Base-by-base conservation (phyloP, 2,329 filamentous ascomycete species). In the Colletotrichum sp. region DNA sequence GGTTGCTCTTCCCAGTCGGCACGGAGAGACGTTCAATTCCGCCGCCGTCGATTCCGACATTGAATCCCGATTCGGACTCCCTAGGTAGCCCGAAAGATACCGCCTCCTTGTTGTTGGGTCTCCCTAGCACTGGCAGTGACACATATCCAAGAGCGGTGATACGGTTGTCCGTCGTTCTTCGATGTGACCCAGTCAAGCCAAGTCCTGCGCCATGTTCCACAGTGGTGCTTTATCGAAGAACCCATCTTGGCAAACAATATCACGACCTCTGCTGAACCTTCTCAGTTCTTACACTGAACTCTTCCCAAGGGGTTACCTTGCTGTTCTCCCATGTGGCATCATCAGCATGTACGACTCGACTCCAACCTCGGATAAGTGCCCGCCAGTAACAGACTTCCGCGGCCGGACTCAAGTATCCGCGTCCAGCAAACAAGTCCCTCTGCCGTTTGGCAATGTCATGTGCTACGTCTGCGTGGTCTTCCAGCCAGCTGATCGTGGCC, bases 361-460 rank as follows among this genome's bases (percentile, higher is more conserved):
- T 83, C 88, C 88, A 90, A 0, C 86, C 87, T 69, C 83, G 82
- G 27, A 90, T 78, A 74, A 88, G 69, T 1, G 83, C 85, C 54
- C 88, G 82, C 88, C 88, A 90, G 80, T 90, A 90, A 76, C 88
- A 90, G 71, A 78, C 81, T 79, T 89, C 88, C 1, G 87, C 87
- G n/a, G 87, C 87, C 16, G 84, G 83, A 72, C 85, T 87, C 59
- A 88, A 80, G 76, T 88, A 87, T 1, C 87, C 87, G 0, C 80
- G 82, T 15, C 80, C 83, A 2, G 82, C 81, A 77, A 86, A 87
- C 63, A 84, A 67, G 16, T 81, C 83, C 66, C 87, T 83, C 81
- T 89, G 88, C 38, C 87, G 80, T 59, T 79, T 75, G 18, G 87
- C 87, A 62, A 90, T 89, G 0, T 84, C 85, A 76, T 83, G 83